Conservation (phyloP, 129 eudicot genomes). For the Lonicera japonica region DNA sequence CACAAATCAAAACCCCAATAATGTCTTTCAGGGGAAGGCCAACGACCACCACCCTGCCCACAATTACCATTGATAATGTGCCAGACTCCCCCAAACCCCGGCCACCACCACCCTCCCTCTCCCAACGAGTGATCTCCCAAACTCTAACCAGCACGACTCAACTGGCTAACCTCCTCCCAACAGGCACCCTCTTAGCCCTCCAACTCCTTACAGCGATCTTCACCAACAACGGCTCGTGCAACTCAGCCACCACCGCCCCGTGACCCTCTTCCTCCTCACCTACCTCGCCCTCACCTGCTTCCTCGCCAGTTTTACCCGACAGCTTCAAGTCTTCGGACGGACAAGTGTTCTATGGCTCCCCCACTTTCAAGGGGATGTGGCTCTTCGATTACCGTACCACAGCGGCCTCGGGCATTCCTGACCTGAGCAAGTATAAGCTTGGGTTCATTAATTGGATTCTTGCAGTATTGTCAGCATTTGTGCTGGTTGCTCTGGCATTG, state of each 20-base stretch:
- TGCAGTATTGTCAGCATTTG: conserved; percentile 60
- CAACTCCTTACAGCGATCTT: conserved; percentile 71
- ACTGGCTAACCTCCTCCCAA: conserved; percentile 83
- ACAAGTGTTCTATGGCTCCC: conserved; percentile 65
- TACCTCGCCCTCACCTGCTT: conserved; percentile 59
- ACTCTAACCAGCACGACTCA: conserved; percentile 72
- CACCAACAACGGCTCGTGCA: conserved; percentile 87
- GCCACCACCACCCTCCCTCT: conserved; percentile 29
- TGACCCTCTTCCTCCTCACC: conserved; percentile 55
- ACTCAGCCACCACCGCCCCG: conserved; percentile 56
- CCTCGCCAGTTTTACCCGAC: conserved; percentile 77
- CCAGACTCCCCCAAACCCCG: conserved; percentile 28
- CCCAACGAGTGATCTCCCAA: conserved; percentile 48
- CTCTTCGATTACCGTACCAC: conserved; percentile 51
- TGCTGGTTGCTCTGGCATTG: conserved; percentile 54
- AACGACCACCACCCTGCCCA: no score
- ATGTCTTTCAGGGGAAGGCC: no score
- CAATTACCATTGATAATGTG: no score
- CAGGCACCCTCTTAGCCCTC: conserved; percentile 82
- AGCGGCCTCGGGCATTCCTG: conserved; percentile 31
- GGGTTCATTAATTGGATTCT: conserved; percentile 55
- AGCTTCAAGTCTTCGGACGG: conserved; percentile 72
- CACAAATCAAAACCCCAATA: no score
- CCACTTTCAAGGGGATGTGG: conserved; percentile 74
- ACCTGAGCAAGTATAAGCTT: conserved; percentile 42